Conservation (phyloP, 2,329 filamentous ascomycete species). For the Fusarium hostae region DNA sequence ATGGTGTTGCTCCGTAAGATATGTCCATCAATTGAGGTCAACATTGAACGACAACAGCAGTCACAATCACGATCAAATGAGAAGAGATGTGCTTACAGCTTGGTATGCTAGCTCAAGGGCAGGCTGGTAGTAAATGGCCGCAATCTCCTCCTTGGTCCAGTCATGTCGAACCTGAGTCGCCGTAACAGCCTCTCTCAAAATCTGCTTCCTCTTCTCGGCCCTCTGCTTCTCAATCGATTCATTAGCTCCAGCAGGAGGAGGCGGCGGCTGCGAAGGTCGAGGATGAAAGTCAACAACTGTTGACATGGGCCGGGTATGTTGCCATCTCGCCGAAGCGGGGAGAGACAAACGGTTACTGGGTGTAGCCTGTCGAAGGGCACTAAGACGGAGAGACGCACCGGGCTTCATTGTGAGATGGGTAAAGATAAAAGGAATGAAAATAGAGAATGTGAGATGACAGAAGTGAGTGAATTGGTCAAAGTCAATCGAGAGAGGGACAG, state of each 20-base stretch:
- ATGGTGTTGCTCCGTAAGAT: constrained; percentile 10
- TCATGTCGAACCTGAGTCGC: constrained; percentile 72
- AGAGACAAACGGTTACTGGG: constrained; percentile 10
- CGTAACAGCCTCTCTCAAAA: constrained; percentile 65
- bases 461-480: constrained; percentile 15
- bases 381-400: constrained; percentile 31
- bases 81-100: constrained; percentile 63
- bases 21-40: background rate
- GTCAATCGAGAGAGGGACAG: background rate
- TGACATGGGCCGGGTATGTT: constrained; percentile 38
- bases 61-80: background rate
- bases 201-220: constrained; percentile 44
- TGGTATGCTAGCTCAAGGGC: constrained; percentile 82
- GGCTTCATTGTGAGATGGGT: constrained; percentile 28
- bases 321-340: constrained; percentile 39
- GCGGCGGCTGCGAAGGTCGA: constrained; percentile 37
- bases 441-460: constrained; percentile 7
- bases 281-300: constrained; percentile 44
- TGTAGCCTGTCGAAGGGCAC: constrained; percentile 30
- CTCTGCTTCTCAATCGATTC: constrained; percentile 41
- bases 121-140: constrained; percentile 83
- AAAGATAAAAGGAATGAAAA: background rate
- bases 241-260: constrained; percentile 31
- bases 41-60: background rate
- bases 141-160: constrained; percentile 86